Conservation (phyloP, 1,284 basidiomycete genomes). For the Marasmius tenuissimus region DNA sequence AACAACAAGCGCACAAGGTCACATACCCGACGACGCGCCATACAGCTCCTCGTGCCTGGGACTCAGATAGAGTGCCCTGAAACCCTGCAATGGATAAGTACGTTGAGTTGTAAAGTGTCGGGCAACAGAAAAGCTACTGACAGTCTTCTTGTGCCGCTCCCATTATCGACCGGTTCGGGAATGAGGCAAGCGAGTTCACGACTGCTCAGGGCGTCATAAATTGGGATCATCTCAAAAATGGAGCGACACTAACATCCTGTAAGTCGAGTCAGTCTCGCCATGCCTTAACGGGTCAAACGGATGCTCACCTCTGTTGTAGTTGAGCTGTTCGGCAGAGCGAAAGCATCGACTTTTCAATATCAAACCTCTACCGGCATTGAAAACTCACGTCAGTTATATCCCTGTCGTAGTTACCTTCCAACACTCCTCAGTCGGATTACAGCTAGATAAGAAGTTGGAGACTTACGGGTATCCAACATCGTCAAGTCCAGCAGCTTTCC, state of each 20-base stretch:
- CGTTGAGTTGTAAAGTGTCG: neutral
- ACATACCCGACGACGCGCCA: slow-evolving; percentile 60
- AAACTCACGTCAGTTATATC: slow-evolving; percentile 55
- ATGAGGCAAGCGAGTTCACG: slow-evolving; percentile 44
- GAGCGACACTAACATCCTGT: neutral
- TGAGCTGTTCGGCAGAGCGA: slow-evolving; percentile 33
- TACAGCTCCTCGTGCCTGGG: slow-evolving; percentile 48
- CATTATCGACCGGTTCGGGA: slow-evolving; percentile 54
- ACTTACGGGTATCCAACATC: slow-evolving; percentile 59
- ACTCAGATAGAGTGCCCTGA: slow-evolving; percentile 45
- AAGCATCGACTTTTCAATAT: neutral
- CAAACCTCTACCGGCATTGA: neutral
- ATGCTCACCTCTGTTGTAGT: slow-evolving; percentile 53
- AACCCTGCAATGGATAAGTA: slow-evolving; percentile 44
- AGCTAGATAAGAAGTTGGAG: neutral
- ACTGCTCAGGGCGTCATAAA: slow-evolving; percentile 22
- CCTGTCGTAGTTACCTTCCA: slow-evolving; percentile 57
- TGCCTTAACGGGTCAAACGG: neutral
- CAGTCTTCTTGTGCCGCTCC: slow-evolving; percentile 59
- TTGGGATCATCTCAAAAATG: too few species aligned
- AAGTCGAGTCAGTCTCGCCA: neutral
- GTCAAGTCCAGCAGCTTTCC: slow-evolving; percentile 60
- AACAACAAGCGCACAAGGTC: neutral
- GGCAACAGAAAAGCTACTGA: slow-evolving; percentile 18
- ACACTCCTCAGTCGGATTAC: neutral